Base-by-base conservation (phyloP, 768 basidiomycete species). In the Lentinula lateritia region DNA sequence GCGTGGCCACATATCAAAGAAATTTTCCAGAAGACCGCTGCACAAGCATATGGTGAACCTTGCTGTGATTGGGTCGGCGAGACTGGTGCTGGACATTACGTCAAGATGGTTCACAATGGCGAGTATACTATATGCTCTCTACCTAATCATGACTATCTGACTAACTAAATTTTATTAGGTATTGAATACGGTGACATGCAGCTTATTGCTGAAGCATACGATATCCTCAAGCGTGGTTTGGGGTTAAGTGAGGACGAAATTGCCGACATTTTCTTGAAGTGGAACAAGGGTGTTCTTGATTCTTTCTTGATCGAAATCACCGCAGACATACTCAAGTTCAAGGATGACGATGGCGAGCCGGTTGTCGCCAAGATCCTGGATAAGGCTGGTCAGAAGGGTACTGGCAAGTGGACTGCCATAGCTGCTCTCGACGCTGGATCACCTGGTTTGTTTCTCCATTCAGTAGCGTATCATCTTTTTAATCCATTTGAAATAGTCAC, bases 111-210 rank as follows among this genome's bases (percentile, higher is more conserved):
- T 64, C 96, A 99, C 81, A 93, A 94, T 62, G 93, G 93, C 89
- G 74, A 70, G 72, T 72, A 59, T 55, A n/a, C n/a, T n/a, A 62
- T 66, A 42, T 50, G 48, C 28, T 50, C 20, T 57, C 13, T 42
- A 43, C 61, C 50, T 61, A 57, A 36, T 58, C 43, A 42, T 55
- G 41, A 54, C 64, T 50, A 50, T 68, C 66, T 52, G 35, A 45
- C n/a, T 45, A 18, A n/a, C n/a, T 4, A n/a, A 16, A 45, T 18
- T 2, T 45, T 6, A 45, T 45, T 7, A 95, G 96, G 96, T 80
- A 99, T 99, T 75, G 97, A 99, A 76, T 98, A 98, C 72, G 95
- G 93, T 69, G 97, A 99, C 78, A 99, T 99, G 97, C 96, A 98
- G 75, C 82, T 98, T 72, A 98, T 99, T 67, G 93, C 94, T 63